These are phyloP conservation scores for Blumeriella jaapii DNA, from an alignment of 2,329 filamentous ascomycete genomes.

Conservation along the genomic window DNA sequence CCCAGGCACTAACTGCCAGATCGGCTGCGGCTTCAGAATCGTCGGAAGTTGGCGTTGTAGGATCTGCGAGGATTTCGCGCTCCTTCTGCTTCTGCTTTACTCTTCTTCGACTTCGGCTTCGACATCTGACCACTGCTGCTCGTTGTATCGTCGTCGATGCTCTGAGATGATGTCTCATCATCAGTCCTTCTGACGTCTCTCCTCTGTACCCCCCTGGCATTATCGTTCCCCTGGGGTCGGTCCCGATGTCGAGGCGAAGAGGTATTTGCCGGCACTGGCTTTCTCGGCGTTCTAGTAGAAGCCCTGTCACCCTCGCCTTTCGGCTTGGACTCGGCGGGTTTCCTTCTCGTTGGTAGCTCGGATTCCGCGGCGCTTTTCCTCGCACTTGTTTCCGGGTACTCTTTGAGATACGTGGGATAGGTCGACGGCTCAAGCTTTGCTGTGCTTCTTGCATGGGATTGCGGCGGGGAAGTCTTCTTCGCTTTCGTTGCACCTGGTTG, in stretches of 20 bases:
- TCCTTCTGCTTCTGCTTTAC: slow-evolving; percentile 27
- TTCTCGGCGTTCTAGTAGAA: slow-evolving; percentile 21
- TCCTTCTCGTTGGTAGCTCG: slow-evolving; percentile 24
- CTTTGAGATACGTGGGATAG: slow-evolving; percentile 28
- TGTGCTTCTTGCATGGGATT: slow-evolving; percentile 15
- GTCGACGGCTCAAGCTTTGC: slow-evolving; percentile 30
- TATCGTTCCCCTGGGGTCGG: slow-evolving; percentile 20
- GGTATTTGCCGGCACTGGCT: slow-evolving; percentile 26
- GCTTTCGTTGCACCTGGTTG: slow-evolving; percentile 17
- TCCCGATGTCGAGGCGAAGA: slow-evolving; percentile 26
- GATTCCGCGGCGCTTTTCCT: slow-evolving; percentile 19
- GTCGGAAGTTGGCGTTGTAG: slow-evolving; percentile 35
- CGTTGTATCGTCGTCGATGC: slow-evolving; percentile 24
- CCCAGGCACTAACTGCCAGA: slow-evolving; percentile 41
- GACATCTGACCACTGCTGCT: slow-evolving; percentile 19
- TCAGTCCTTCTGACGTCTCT: slow-evolving; percentile 14
- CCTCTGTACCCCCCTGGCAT: slow-evolving; percentile 15
- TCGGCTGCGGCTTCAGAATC: slow-evolving; percentile 33
- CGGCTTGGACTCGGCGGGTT: slow-evolving; percentile 13
- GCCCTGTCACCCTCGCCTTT: slow-evolving; percentile 6
- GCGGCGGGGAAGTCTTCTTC: slow-evolving; percentile 25
- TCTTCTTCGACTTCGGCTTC: slow-evolving; percentile 21
- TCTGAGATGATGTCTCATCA: slow-evolving; percentile 23
- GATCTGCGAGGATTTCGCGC: slow-evolving; percentile 27
- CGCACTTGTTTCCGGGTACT: slow-evolving; percentile 26